Evolutionary conservation across 169 alveolate genomes (phyloP).

Genomic region (Eimeria necatrix): DNA sequence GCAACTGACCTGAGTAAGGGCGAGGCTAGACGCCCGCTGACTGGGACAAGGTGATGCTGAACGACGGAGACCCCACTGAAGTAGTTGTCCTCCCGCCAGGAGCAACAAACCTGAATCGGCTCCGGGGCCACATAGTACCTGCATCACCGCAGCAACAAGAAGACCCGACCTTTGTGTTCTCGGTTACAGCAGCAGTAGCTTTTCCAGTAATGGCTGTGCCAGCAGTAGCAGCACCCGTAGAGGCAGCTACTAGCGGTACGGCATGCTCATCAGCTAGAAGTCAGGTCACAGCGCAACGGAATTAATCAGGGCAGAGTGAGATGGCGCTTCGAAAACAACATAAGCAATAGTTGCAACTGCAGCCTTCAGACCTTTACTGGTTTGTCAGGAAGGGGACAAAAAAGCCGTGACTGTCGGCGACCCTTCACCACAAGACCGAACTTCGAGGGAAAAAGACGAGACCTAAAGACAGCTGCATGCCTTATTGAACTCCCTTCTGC

Average conservation of each 20-base stretch:
- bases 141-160: background rate
- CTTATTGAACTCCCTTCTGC: conserved; percentile 4
- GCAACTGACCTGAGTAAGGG: conserved; percentile 46
- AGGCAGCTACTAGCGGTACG: background rate
- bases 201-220: background rate
- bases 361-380: background rate
- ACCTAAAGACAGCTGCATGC: conserved; percentile 38
- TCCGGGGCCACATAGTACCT: conserved; percentile 51
- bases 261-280: background rate
- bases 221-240: background rate
- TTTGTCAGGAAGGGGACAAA: conserved; percentile 46
- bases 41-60: background rate
- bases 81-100: conserved; percentile 32
- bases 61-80: conserved; percentile 47
- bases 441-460: conserved; percentile 28
- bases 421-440: conserved; percentile 22
- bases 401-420: conserved; percentile 2
- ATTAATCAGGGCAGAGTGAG: background rate
- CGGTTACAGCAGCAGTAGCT: background rate
- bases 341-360: background rate
- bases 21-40: conserved; percentile 39
- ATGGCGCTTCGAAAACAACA: background rate
- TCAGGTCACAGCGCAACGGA: background rate
- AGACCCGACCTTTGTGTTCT: background rate
- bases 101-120: conserved; percentile 45